Evolutionary conservation across 768 basidiomycete genomes (phyloP).

Genomic region (Boletus pseudo-olivaceus): DNA sequence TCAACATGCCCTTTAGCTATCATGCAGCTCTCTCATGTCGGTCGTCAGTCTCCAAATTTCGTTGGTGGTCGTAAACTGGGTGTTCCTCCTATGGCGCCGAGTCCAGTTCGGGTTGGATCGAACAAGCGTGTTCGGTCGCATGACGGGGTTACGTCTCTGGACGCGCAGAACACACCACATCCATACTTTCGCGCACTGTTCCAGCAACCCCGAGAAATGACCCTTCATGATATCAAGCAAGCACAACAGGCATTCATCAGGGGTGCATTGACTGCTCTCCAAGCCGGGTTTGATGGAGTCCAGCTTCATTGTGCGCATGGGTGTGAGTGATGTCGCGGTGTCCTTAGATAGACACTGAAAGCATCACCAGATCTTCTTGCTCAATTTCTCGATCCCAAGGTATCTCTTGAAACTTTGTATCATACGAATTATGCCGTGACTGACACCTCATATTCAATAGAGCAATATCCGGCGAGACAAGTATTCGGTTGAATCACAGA

Average conservation of each 20-base stretch:
- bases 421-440: constrained; percentile 14
- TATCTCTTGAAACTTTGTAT: constrained; percentile 19
- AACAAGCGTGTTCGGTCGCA: constrained; percentile 6
- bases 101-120: constrained; percentile 50
- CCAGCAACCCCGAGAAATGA: constrained; percentile 62
- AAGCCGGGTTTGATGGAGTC: constrained; percentile 81
- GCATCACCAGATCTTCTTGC: constrained; percentile 61
- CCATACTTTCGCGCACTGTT: constrained; percentile 46
- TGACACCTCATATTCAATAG: constrained; percentile 24
- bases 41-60: constrained; percentile 78
- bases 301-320: constrained; percentile 86
- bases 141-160: constrained; percentile 3
- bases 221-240: constrained; percentile 52
- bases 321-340: constrained; percentile 47
- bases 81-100: constrained; percentile 66
- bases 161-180: constrained; percentile 12
- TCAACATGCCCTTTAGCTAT: constrained; percentile 45
- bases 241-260: constrained; percentile 61
- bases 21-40: constrained; percentile 80
- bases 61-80: constrained; percentile 65
- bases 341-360: not conserved
- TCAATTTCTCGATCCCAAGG: constrained; percentile 75
- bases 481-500: constrained; percentile 43
- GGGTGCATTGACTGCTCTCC: constrained; percentile 60
- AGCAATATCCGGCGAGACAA: constrained; percentile 57